A percentile compares a stretch with the other conserved stretches of the same genome.
Evolutionary conservation across 169 alveolate species (phyloP).

Genomic region (Plasmodium vivax): DNA sequence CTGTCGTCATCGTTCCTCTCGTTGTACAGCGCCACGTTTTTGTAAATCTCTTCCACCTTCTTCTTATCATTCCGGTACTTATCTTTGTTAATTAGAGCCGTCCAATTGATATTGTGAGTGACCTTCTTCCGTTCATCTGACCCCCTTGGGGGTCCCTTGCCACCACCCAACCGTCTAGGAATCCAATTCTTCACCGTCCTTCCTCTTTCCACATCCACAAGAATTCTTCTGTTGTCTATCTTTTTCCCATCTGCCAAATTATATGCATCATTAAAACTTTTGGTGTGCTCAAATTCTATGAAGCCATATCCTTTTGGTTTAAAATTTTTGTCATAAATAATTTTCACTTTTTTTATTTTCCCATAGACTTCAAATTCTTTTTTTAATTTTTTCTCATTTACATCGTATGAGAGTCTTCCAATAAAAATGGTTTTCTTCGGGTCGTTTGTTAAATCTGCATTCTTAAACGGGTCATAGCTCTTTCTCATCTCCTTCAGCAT

Average conservation of each 20-base stretch:
- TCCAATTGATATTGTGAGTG: constrained; percentile 66
- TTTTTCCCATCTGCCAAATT: constrained; percentile 93
- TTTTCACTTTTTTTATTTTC: constrained; percentile 87
- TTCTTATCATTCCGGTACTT: constrained; percentile 33
- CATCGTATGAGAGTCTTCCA: constrained; percentile 91
- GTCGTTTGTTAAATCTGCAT: constrained; percentile 86
- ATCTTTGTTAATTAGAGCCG: constrained; percentile 43
- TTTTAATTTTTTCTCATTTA: constrained; percentile 92
- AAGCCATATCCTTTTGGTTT: constrained; percentile 97
- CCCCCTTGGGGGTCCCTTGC: constrained; percentile 91
- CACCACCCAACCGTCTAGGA: constrained; percentile 97
- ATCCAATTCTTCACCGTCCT: constrained; percentile 94
- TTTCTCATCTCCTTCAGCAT: constrained; percentile 65
- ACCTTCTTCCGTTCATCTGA: constrained; percentile 78
- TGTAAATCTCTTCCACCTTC: constrained; percentile 17
- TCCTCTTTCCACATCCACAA: constrained; percentile 96
- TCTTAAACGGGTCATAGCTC: constrained; percentile 81
- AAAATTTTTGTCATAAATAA: constrained; percentile 89
- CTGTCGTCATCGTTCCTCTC: constrained; percentile 37
- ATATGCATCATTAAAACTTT: constrained; percentile 91
- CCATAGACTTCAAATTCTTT: constrained; percentile 95
- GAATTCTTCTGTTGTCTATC: constrained; percentile 93
- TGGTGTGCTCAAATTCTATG: constrained; percentile 93
- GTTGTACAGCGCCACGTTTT: constrained; percentile 38
- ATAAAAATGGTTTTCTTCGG: constrained; percentile 96